Evolutionary conservation across 2,329 filamentous ascomycete species (phyloP).

Genomic region (Xylaria digitata): DNA sequence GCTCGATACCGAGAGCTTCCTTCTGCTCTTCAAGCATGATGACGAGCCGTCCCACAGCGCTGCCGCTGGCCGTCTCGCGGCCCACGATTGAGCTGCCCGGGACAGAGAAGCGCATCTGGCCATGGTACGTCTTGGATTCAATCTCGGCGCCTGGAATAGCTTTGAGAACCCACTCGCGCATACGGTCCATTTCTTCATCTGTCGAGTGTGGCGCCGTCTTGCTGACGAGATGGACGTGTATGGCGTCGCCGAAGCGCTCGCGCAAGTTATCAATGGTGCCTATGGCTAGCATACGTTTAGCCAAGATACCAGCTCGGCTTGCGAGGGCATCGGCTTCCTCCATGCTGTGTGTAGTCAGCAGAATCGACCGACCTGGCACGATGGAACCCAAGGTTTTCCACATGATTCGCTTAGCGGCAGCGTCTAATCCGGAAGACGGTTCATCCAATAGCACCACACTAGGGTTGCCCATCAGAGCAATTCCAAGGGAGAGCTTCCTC

Average conservation of each 20-base stretch:
- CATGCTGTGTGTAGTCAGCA: conserved; percentile 95
- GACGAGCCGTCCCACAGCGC: conserved; percentile 76
- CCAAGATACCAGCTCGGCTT: conserved; percentile 85
- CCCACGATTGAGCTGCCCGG: conserved; percentile 60
- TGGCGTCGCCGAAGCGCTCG: conserved; percentile 78
- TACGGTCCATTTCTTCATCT: conserved; percentile 72
- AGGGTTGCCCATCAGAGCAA: conserved; percentile 93
- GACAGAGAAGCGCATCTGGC: conserved; percentile 87
- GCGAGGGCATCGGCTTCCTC: conserved; percentile 94
- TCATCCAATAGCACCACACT: conserved; percentile 89
- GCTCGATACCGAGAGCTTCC: conserved; percentile 76
- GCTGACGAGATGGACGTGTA: conserved; percentile 85
- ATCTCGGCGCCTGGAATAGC: conserved; percentile 74
- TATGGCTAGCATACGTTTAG: conserved; percentile 84
- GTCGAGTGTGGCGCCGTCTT: conserved; percentile 78
- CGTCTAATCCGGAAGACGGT: conserved; percentile 88
- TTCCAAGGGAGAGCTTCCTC: conserved; percentile 88
- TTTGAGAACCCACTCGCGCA: conserved; percentile 73
- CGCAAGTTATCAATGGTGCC: conserved; percentile 80
- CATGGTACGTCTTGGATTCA: conserved; percentile 82
- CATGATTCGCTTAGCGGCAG: conserved; percentile 90
- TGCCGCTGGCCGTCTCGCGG: conserved; percentile 65
- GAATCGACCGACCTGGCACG: conserved; percentile 79
- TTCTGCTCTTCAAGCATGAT: conserved; percentile 78
- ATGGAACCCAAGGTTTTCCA: conserved; percentile 85